These are phyloP conservation scores for Solanum sejunctum DNA, from an alignment of 257 asterid genomes.

Conservation along the genomic window DNA sequence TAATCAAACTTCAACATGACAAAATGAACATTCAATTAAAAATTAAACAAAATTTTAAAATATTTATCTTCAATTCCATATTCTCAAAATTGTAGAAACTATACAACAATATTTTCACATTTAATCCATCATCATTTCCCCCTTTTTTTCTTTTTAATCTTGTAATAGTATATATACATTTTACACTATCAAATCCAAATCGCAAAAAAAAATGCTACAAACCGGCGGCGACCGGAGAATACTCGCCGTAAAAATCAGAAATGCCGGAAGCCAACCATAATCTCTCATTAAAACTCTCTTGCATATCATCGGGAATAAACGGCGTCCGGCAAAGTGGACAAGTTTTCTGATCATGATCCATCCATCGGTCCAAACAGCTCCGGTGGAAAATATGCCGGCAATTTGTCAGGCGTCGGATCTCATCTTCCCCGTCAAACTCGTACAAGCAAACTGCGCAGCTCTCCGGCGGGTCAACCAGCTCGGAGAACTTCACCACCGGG, in stretches of 20 bases:
- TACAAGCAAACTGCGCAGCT: constrained; percentile 83
- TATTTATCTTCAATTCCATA: background rate
- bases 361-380: constrained; percentile 94
- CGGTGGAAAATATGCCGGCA: constrained; percentile 80
- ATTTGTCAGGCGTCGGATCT: constrained; percentile 76
- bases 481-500: constrained; percentile 71
- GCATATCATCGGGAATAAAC: constrained; percentile 81
- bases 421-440: constrained; percentile 71
- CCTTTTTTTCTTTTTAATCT: background rate
- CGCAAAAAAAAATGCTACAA: constrained; percentile 18
- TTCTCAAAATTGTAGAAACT: background rate
- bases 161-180: background rate
- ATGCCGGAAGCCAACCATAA: constrained; percentile 84
- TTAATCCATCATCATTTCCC: background rate
- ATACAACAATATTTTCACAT: background rate
- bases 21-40: too few relatives aligned
- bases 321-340: constrained; percentile 87
- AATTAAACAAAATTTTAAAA: too few relatives aligned
- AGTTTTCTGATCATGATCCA: constrained; percentile 97
- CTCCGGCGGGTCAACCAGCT: constrained; percentile 55
- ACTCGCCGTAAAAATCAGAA: constrained; percentile 70
- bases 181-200: background rate
- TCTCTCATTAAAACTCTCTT: constrained; percentile 70
- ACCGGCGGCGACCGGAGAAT: constrained; percentile 46
- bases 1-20: background rate